A percentile compares a stretch with the other conserved stretches of the same genome.
These are phyloP conservation scores for Solanum chacoense DNA, from an alignment of 305 asterid species.

Conservation along the genomic window DNA sequence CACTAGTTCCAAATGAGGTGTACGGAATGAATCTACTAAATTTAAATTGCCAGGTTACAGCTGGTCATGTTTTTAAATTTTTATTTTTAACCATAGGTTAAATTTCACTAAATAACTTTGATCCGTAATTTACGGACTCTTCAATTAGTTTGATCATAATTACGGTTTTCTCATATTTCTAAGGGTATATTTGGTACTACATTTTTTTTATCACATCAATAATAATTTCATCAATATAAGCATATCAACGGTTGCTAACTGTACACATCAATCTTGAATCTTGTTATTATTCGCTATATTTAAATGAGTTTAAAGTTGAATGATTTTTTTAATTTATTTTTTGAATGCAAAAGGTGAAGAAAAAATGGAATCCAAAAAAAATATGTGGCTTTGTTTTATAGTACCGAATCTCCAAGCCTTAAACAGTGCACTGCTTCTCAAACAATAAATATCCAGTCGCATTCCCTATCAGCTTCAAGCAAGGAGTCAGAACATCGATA, in stretches of 20 bases:
- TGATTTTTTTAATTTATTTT: neutral
- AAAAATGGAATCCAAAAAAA: neutral
- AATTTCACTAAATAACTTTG: conserved; percentile 13
- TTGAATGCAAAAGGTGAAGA: neutral
- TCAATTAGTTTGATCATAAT: neutral
- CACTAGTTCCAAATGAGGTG: conserved; percentile 10
- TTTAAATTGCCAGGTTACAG: neutral
- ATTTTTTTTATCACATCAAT: neutral
- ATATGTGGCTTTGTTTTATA: neutral
- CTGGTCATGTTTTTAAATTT: conserved; percentile 9
- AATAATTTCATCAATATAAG: neutral
- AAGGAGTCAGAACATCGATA: neutral
- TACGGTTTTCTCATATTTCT: neutral
- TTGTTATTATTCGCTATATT: neutral
- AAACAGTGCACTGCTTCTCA: too few relatives aligned
- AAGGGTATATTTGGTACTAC: neutral
- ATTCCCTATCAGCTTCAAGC: neutral
- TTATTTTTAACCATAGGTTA: conserved; percentile 3
- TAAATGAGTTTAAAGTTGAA: neutral
- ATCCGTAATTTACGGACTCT: conserved; percentile 40
- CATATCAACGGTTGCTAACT: neutral
- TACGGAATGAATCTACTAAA: conserved; percentile 9
- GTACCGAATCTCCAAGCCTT: too few relatives aligned
- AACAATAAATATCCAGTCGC: too few relatives aligned
- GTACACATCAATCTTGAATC: neutral